These are phyloP conservation scores for Solanum virginianum DNA, from an alignment of 257 asterid species.

Conservation along the genomic window DNA sequence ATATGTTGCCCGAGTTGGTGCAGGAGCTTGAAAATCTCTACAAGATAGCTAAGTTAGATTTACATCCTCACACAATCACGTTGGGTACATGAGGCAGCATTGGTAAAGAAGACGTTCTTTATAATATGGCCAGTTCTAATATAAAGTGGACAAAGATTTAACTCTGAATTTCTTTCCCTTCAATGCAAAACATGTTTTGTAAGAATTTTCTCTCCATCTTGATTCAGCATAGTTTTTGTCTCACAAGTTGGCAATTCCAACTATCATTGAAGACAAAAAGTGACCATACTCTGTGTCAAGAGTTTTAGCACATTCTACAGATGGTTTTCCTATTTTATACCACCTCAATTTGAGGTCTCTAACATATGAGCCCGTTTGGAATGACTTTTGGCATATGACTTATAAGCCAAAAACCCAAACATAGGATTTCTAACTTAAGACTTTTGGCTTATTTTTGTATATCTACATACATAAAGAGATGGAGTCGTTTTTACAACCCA, in stretches of 20 bases:
- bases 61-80: neutral
- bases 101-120: neutral
- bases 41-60: slow-evolving; percentile 8
- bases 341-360: neutral
- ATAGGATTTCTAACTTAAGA: neutral
- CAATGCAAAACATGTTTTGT: neutral
- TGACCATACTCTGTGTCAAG: neutral
- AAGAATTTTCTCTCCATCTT: neutral
- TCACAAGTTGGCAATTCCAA: neutral
- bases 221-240: neutral
- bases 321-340: neutral
- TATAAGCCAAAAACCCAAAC: too few relatives aligned
- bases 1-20: slow-evolving; percentile 86
- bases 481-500: neutral
- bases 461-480: neutral
- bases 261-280: neutral
- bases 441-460: neutral
- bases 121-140: neutral
- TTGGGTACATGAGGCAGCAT: neutral
- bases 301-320: neutral
- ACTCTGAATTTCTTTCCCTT: neutral
- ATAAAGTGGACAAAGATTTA: neutral
- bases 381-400: too few relatives aligned
- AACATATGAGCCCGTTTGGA: neutral
- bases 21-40: slow-evolving; percentile 73